phyloP scores from a whole-genome alignment of 148 eudicot genomes.

The Selenicereus undatus region DNA sequence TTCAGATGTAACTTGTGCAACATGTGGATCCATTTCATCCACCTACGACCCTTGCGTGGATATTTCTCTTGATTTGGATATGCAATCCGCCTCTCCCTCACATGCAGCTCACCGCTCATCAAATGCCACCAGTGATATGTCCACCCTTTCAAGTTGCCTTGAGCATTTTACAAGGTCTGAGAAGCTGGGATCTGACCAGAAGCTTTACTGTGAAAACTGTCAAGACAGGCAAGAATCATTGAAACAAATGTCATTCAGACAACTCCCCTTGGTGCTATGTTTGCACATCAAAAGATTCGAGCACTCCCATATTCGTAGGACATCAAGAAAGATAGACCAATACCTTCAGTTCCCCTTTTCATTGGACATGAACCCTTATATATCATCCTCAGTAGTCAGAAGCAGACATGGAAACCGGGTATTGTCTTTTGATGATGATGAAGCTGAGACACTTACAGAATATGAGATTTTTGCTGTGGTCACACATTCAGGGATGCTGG shows the following conservation, averaged over 20 bases:
- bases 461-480: conserved; percentile 72
- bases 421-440: conserved; percentile 51
- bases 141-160: conserved; percentile 51
- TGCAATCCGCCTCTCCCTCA: conserved; percentile 9
- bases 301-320: conserved; percentile 46
- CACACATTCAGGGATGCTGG: conserved; percentile 70
- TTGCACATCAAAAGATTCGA: conserved; percentile 66
- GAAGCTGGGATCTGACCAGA: conserved; percentile 61
- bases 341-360: conserved; percentile 67
- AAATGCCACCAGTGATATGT: conserved; percentile 21
- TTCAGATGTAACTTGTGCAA: conserved; percentile 64
- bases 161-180: conserved; percentile 63
- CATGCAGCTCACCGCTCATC: conserved; percentile 19
- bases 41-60: conserved; percentile 69
- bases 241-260: conserved; percentile 65
- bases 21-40: conserved; percentile 59
- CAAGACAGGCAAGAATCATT: conserved; percentile 50
- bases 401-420: conserved; percentile 59
- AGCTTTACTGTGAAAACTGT: conserved; percentile 56
- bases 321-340: conserved; percentile 54
- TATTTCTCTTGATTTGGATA: conserved; percentile 57
- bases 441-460: conserved; percentile 37
- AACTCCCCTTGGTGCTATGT: conserved; percentile 57
- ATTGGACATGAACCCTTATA: conserved; percentile 58
- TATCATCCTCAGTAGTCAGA: conserved; percentile 53